A percentile compares a stretch with the other conserved stretches of the same genome.
Evolutionary conservation across 2,329 filamentous ascomycete species (phyloP).

Genomic region (Pseudogymnoascus sp.): DNA sequence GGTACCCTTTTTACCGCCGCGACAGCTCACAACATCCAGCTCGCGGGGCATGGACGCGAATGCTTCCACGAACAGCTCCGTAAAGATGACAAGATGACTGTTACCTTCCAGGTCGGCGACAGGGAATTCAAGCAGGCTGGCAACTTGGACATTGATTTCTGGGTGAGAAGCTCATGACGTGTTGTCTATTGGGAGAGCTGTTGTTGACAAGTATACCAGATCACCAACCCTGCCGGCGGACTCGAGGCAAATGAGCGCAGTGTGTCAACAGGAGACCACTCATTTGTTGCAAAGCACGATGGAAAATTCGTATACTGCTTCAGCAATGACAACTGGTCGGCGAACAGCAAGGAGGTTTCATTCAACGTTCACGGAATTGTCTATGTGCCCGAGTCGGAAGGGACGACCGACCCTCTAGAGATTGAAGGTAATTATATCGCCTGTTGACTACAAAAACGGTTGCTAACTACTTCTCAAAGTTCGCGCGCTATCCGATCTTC

Average conservation of each 20-base stretch:
- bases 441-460: not conserved
- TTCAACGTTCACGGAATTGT: constrained; percentile 99
- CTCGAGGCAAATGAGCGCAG: constrained; percentile 74
- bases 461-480: constrained; percentile 43
- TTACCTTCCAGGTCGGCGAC: constrained; percentile 96
- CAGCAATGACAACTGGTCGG: constrained; percentile 97
- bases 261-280: constrained; percentile 85
- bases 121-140: constrained; percentile 90
- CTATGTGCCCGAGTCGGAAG: constrained; percentile 84
- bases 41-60: constrained; percentile 86
- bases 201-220: constrained; percentile 37
- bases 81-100: constrained; percentile 94
- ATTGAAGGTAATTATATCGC: constrained; percentile 58
- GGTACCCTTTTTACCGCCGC: constrained; percentile 42
- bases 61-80: constrained; percentile 95
- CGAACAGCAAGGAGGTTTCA: constrained; percentile 92
- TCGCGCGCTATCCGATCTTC: constrained; percentile 71
- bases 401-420: constrained; percentile 80
- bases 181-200: not conserved
- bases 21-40: constrained; percentile 88
- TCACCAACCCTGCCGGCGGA: constrained; percentile 67
- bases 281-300: constrained; percentile 76
- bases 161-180: constrained; percentile 52
- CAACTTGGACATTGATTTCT: constrained; percentile 95
- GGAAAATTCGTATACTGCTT: constrained; percentile 97